Evolutionary conservation across 768 basidiomycete genomes (phyloP), one percentile per base, ranked within the genome.

Genomic region (Tricholoma sp.): DNA sequence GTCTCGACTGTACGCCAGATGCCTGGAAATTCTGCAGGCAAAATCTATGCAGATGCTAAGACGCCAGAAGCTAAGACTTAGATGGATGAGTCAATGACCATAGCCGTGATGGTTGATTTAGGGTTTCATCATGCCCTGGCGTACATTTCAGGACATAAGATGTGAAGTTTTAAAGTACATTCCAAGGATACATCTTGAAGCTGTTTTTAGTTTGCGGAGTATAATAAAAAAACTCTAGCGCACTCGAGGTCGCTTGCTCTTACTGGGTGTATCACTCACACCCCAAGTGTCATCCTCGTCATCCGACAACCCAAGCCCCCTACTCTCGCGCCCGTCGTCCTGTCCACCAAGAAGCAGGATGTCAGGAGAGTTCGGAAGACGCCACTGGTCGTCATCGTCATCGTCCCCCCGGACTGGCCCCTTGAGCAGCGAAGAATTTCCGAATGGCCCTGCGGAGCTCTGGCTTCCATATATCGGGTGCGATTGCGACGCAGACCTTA

Each of bases 291-390:
- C 47, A 32, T 49, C 47, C 7, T 32, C 47, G 6, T 4, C 47
- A 31, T 48, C 47, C 7, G 42, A 44, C 4, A 45, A 24, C 44
- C 44, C 24, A 28, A 45, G 10, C 11, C 20, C 11, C 5, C 24
- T 18, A 6, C 44, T 18, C 11, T 18, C 0, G 4, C 17, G 10
- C 17, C 44, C 28, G 4, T 10, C 29, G 11, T 39, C 45, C 31
- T 39, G 32, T 8, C 41, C 59, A 32, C 52, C 58, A 42, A 80
- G 57, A 2, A 76, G 63, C 6, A 76, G 57, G 9, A 78, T 56
- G 57, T 76, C 73, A 1, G 79, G 80, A 8, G 79, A 79, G 33
- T 73, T 74, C 28, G 74, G 71, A 17, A 79, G 63, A 63, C 71
- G 68, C 64, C 76, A 72, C 18, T 77, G 74, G 17, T 76, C 70